Percentiles rank a stretch among this genome's conserved stretches.
Evolutionary conservation across 139 green algal species (phyloP).

Genomic region (Chlorella vulgaris): DNA sequence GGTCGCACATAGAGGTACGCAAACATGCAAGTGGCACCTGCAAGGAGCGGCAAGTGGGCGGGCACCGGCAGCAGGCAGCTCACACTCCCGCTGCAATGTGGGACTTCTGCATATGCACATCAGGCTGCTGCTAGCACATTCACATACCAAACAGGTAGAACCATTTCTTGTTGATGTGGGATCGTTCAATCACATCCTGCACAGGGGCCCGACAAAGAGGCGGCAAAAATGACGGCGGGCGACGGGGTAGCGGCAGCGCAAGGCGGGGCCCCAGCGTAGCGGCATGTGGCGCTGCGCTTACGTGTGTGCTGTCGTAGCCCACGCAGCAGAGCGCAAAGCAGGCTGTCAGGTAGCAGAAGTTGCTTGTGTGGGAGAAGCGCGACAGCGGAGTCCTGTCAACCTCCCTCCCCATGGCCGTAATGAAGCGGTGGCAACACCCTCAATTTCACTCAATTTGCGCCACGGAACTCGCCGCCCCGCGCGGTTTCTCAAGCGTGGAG

Average conservation of each 20-base stretch:
- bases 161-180: constrained; percentile 81
- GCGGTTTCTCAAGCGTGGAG: too few species aligned
- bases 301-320: constrained; percentile 42
- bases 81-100: too few species aligned
- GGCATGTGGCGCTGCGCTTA: not conserved
- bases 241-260: not conserved
- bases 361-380: constrained; percentile 28
- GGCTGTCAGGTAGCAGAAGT: constrained; percentile 10
- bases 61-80: not conserved
- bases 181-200: constrained; percentile 67
- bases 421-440: too few species aligned
- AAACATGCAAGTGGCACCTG: constrained; percentile 50
- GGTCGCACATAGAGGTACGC: constrained; percentile 85
- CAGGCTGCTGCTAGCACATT: not conserved
- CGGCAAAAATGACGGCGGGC: not conserved
- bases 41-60: not conserved
- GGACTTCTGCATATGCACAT: too few species aligned
- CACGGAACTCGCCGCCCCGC: too few species aligned
- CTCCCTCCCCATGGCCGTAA: constrained; percentile 2
- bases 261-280: not conserved
- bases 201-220: not conserved
- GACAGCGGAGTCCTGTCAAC: not conserved
- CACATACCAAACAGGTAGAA: constrained; percentile 74
- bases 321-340: constrained; percentile 26
- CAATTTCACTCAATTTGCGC: too few species aligned